Base-by-base conservation (phyloP, 2,329 filamentous ascomycete species). In the Polytolypa hystricis region DNA sequence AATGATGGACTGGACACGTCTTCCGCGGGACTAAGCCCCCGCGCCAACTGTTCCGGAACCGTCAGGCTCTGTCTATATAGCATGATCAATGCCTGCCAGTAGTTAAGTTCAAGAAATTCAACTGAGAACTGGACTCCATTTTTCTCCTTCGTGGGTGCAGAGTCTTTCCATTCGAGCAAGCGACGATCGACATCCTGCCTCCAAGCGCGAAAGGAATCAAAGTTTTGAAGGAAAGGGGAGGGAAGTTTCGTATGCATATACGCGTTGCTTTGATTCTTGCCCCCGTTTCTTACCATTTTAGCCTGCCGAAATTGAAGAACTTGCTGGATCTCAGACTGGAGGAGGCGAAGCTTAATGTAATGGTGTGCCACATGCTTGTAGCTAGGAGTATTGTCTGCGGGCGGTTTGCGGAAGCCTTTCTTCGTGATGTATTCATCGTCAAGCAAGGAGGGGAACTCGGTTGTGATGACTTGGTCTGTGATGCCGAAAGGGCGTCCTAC, bases 1-100 rank as follows among this genome's bases (percentile, higher is more conserved):
- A 65, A 61, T 4, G 62, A 58, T 4, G 74, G 74, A 44, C 72
- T 78, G 2, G 68, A 66, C 6, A 77, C 69, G 39, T 77, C 72
- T 34, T 73, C 71, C 3, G 71, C 66, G 2, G 69, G 67, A 27
- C 66, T 71, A 5, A 77, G 77, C 60, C 95, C 89, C 37, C 78
- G 78, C 37, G 87, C 84, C 40, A 96, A 77, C 52, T 86, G 77
- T 27, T 81, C 76, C 1, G 89, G 89, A 12, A 94, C 84, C 33
- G 84, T 81, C 42, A 94, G 61, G 57, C 86, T 91, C 58, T 94
- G 89, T 38, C 89, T 73, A 57, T 96, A 96, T 14, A 96, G 73
- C 80, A 95, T 86, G 47, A 95, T 93, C 42, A 96, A 79, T 3
- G 86, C 85, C 57, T 95, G 89, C 87, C 89, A 96, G 60, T 96